These are phyloP conservation scores for Plasmodium malariae DNA, from an alignment of 169 alveolate species.

Conservation along the genomic window DNA sequence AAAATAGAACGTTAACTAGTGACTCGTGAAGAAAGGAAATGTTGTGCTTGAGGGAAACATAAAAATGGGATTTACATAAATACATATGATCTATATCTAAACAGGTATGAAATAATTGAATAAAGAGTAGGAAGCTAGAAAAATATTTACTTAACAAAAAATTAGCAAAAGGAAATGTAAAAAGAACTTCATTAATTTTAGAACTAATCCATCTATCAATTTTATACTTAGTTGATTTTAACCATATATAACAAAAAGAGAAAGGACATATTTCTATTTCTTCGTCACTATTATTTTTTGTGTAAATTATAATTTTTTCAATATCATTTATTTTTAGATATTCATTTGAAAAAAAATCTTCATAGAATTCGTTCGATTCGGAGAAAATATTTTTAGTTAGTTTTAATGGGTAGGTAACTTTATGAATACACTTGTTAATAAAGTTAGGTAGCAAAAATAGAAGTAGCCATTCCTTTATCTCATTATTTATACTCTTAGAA, in stretches of 20 bases:
- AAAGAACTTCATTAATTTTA: conserved; percentile 57
- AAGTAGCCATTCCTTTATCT: conserved; percentile 62
- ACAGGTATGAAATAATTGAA: conserved; percentile 50
- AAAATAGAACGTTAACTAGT: conserved; percentile 47
- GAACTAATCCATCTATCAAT: conserved; percentile 74
- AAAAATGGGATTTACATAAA: conserved; percentile 64
- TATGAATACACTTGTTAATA: conserved; percentile 56
- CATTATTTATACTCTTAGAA: conserved; percentile 55
- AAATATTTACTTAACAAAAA: conserved; percentile 69
- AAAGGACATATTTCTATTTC: conserved; percentile 54
- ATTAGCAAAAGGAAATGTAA: conserved; percentile 70
- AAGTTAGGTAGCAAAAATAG: conserved; percentile 59
- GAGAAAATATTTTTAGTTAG: conserved; percentile 53
- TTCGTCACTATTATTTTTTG: conserved; percentile 58
- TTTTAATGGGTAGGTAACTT: conserved; percentile 71
- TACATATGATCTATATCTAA: conserved; percentile 73
- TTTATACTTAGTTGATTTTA: conserved; percentile 37
- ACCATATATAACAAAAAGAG: conserved; percentile 54
- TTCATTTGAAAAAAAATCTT: conserved; percentile 75
- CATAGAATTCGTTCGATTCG: conserved; percentile 68
- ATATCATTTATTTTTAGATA: conserved; percentile 67
- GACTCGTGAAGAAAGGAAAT: conserved; percentile 63
- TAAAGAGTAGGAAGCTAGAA: conserved; percentile 43
- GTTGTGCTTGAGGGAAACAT: conserved; percentile 65
- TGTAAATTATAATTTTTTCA: conserved; percentile 59